Evolutionary conservation across 1,284 basidiomycete genomes (phyloP), one percentile per base, ranked within the genome.

Genomic region (Cryptococcus sp.): DNA sequence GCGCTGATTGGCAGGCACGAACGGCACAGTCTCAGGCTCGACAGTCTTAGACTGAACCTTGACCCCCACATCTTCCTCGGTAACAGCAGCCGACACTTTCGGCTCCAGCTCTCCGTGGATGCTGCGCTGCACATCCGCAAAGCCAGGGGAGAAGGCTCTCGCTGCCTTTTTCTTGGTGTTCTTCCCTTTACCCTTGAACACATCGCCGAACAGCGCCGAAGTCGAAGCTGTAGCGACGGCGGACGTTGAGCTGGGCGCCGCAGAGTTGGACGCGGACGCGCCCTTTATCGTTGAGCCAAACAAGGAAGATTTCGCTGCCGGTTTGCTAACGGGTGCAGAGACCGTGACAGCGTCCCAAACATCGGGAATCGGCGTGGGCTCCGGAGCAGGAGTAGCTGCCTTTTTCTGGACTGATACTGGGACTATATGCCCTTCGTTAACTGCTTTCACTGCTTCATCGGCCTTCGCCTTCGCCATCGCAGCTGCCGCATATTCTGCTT

Each of bases 21-120:
- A 90, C 6, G 88, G 84, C 7, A 90, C 83, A 73, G 89, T 87
- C 48, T 85, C 82, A 54, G 57, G 57, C 38, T 50, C 49, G 5
- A 62, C 42, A 1, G 44, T 16, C 44, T 5, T 23, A 7, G 23
- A n/a, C 41, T n/a, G 40, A 4, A 11, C 25, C 13, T 22, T 44
- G 6, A 51, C 8, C 22, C 39, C 60, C 16, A 84, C 83, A 10
- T 65, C 68, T 2, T 59, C 55, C 17, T 60, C 47, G 25, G 19
- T 35, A 39, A 17, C 6, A 17, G 19, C 3, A 7, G 70, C 16
- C 61, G 59, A 38, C 62, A 55, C 41, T 45, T 54, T 52, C 10
- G 54, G 54, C 44, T 54, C 35, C 15, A 67, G 46, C 13, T 53
- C 61, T 11, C 47, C 42, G 31, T 65, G 62, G 8, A 72, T 69